A percentile compares a stretch with the other conserved stretches of the same genome.
Conservation (phyloP, 2,329 filamentous ascomycete species). For the Ceratocystis albifundus region DNA sequence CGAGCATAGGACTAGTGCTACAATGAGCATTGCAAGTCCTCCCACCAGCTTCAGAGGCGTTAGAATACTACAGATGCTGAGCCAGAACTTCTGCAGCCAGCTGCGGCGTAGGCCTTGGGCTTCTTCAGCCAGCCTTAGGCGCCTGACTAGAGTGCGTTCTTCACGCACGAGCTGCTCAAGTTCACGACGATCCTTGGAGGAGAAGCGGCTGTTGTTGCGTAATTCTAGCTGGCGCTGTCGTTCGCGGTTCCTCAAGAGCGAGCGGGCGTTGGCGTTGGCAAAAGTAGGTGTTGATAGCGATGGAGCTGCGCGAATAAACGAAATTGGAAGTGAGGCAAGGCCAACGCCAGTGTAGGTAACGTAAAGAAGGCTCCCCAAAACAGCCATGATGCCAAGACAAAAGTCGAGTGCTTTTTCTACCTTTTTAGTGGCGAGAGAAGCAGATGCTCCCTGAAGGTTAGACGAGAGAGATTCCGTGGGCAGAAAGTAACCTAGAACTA, state of each 20-base stretch:
- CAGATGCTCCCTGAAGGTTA: constrained; percentile 76
- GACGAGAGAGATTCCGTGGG: constrained; percentile 53
- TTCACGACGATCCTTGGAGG: constrained; percentile 77
- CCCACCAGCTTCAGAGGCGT: constrained; percentile 80
- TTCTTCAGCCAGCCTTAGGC: constrained; percentile 77
- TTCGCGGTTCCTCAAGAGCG: constrained; percentile 79
- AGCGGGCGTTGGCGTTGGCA: constrained; percentile 62
- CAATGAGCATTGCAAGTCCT: constrained; percentile 62
- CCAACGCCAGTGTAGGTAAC: constrained; percentile 80
- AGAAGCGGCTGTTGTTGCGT: constrained; percentile 67
- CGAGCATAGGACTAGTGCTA: constrained; percentile 67
- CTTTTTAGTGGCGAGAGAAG: constrained; percentile 46
- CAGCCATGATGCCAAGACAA: constrained; percentile 75
- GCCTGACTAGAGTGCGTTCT: constrained; percentile 81
- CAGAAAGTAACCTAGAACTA: constrained; percentile 88
- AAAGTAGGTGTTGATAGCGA: constrained; percentile 72
- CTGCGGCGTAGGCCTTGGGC: constrained; percentile 41
- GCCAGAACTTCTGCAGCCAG: constrained; percentile 62
- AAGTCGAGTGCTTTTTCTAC: constrained; percentile 90
- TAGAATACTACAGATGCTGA: constrained; percentile 69
- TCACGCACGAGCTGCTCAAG: constrained; percentile 78
- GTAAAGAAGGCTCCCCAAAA: constrained; percentile 75
- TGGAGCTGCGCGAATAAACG: constrained; percentile 84
- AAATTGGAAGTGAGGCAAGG: constrained; percentile 76
- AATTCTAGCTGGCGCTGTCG: constrained; percentile 84